phyloP scores from a whole-genome alignment of 2,329 filamentous ascomycete species.

The Penicillium sp. region DNA sequence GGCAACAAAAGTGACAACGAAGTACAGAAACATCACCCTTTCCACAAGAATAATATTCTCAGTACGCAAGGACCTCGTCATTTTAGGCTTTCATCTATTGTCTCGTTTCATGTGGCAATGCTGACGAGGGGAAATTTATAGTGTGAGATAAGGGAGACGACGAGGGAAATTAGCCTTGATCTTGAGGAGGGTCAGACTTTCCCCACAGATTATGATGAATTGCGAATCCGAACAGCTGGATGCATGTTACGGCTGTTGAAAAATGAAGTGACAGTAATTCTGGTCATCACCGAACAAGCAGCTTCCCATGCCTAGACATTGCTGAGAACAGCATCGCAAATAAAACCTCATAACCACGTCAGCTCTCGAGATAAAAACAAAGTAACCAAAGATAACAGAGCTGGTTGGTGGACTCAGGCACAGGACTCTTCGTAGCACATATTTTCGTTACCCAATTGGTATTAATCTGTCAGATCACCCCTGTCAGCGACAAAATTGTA shows the following conservation, averaged over 20 bases:
- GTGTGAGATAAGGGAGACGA: background rate
- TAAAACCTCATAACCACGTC: background rate
- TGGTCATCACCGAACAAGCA: too few species aligned
- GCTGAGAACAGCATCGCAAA: background rate
- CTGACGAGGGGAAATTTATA: background rate
- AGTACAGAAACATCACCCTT: conserved; percentile 16
- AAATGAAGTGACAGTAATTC: background rate
- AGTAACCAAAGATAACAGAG: background rate
- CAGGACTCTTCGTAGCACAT: conserved; percentile 3
- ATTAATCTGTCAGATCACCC: conserved; percentile 19
- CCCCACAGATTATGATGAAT: too few species aligned
- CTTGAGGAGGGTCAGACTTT: background rate
- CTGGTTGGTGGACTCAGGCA: background rate
- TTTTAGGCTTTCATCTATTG: background rate
- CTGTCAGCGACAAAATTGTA: conserved; percentile 26
- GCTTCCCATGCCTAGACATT: too few species aligned
- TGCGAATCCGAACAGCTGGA: background rate
- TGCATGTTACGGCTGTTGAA: background rate
- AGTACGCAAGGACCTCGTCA: conserved; percentile 22
- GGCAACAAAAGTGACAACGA: background rate
- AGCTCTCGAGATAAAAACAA: background rate
- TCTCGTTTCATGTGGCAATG: conserved; percentile 9
- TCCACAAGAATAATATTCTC: conserved; percentile 4
- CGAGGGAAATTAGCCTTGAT: background rate
- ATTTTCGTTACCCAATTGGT: conserved; percentile 10